Base-by-base conservation (phyloP, 2,329 filamentous ascomycete species). In the Raffaelea ambrosiae region DNA sequence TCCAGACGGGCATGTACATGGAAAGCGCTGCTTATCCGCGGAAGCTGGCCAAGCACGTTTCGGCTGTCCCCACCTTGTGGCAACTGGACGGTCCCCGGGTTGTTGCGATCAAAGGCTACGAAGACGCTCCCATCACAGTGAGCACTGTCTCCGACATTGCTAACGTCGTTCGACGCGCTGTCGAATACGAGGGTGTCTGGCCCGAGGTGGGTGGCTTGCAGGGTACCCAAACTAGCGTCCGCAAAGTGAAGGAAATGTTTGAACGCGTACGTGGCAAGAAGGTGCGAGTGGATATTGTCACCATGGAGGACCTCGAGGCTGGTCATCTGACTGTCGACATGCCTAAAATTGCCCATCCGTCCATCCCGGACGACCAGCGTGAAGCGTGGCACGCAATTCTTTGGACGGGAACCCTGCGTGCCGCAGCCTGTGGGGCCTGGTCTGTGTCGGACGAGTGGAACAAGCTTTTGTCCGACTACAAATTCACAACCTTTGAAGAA, bases 1-100 rank as follows among this genome's bases (percentile, higher is more conserved):
- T 81, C 54, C 74, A 79, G 35, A 72, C 72, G 0, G 75, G 73
- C 0, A 54, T 77, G 1, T 77, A 79, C 55, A 55, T 73, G 21
- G 67, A 81, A 57, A 80, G 80, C 60, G 63, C 79, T 31, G 73
- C 72, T 1, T 69, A 63, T 44, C 76, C 77, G 0, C 57, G 72
- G 48, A 63, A 67, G 39, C 68, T 74, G 0, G 58, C 68, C 7
- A 72, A 68, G 33, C 61, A 73, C 29, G 54, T 80, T 0, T 54
- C 61, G 1, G 59, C 65, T 0, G 56, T 72, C 2, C 59, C 72
- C 16, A 63, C 53, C 0, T 49, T 62, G 1, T 57, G 72, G 29
- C 64, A 72, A 54, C 67, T 70, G 29, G n/a, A 66, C 13, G 58
- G 64, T 5, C 58, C 63, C 1, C 68, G 69, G 13, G 70, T 66